phyloP scores from a whole-genome alignment of 2,329 filamentous ascomycete species.

The Helotiales sp. region DNA sequence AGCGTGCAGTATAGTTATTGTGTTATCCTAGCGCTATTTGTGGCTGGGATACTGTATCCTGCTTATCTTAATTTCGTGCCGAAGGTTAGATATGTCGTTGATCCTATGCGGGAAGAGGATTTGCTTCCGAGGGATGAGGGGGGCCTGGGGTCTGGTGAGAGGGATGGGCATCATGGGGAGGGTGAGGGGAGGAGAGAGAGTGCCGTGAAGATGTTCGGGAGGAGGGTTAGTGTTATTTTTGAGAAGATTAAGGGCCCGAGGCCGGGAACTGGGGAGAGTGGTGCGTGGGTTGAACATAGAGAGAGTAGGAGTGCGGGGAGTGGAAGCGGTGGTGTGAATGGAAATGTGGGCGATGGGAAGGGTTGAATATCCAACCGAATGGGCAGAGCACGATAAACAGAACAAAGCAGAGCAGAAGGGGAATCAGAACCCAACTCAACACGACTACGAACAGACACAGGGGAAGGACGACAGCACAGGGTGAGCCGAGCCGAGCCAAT shows the following conservation, averaged over 20 bases:
- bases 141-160: neutral
- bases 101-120: slow-evolving; percentile 23
- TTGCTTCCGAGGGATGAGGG: neutral
- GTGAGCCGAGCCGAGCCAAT: too few species aligned
- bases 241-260: slow-evolving; percentile 26
- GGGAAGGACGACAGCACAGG: neutral
- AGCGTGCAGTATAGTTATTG: slow-evolving; percentile 35
- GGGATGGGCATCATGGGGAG: neutral
- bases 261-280: slow-evolving; percentile 18
- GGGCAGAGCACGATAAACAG: neutral
- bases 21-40: slow-evolving; percentile 38
- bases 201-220: slow-evolving; percentile 25
- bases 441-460: neutral
- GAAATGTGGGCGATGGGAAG: neutral
- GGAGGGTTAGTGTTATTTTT: slow-evolving; percentile 24
- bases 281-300: slow-evolving; percentile 23
- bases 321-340: neutral
- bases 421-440: neutral
- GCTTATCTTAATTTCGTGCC: slow-evolving; percentile 37
- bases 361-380: neutral
- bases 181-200: slow-evolving; percentile 12
- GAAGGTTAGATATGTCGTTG: slow-evolving; percentile 35
- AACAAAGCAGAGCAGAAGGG: neutral
- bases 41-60: slow-evolving; percentile 36
- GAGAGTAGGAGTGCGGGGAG: neutral